Base-by-base conservation (phyloP, 2,329 filamentous ascomycete genomes). In the Penicillium oxalicum region DNA sequence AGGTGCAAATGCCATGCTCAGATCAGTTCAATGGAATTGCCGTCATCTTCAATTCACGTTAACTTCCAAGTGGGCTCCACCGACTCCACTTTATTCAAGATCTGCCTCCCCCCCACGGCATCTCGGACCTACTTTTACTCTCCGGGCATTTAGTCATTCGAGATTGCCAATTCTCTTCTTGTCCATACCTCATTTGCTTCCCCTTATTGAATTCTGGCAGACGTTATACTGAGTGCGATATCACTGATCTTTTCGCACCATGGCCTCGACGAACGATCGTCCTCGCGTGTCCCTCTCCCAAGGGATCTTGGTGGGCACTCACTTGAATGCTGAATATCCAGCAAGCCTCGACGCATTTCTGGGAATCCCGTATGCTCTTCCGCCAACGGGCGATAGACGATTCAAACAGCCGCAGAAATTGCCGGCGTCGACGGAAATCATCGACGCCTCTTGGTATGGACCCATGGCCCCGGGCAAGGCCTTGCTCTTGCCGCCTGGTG, bases 401-500 rank as follows among this genome's bases (percentile, higher is more conserved):
- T 79, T 79, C 51, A 66, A 64, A 5, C 69, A 63, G 4, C 61
- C 74, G 0, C 61, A 61, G 26, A 59, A 60, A 28, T 57, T 69
- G 18, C n/a, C 26, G 4, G 11, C 27, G 6, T 56, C 60, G 9
- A 44, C 47, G 11, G 45, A 59, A 18, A 54, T 53, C 4, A 67
- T 74, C 40, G 63, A 74, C 54, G 70, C 66, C 0, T 61, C 64
- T 0, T 60, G 56, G 7, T 70, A 65, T 57, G 70, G 70, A 18
- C 51, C 47, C 42, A 60, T 54, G 52, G 62, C 61, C 47, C 61
- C 51, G 36, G 66, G 63, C 63, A 58, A 75, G 70, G 64, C 77
- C 74, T 47, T 81, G 76, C 63, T 73, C 74, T 47, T 81, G 76
- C 63, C 72, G 60, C 29, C 68, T 59, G 33, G 73, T 72, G 12